phyloP scores from a whole-genome alignment of 805 yeast species.

The Ogataea saltuana region DNA sequence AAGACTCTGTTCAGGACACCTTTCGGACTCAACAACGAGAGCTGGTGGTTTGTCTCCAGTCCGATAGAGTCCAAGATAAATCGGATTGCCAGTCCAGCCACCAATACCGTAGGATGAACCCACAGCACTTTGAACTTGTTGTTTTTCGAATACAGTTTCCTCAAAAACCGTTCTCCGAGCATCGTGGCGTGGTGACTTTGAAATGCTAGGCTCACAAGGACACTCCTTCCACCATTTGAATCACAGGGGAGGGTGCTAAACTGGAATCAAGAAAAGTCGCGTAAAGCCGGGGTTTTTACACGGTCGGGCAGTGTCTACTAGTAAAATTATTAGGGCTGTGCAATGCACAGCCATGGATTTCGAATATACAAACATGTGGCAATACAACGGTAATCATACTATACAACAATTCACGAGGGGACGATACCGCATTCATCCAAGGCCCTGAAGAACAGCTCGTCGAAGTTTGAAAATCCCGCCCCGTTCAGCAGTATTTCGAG shows the following conservation, averaged over 20 bases:
- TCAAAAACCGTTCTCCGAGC: background rate
- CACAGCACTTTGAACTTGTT: constrained; percentile 8
- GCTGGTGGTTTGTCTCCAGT: constrained; percentile 10
- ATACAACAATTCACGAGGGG: background rate
- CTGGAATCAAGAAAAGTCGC: too few species aligned
- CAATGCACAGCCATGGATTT: too few species aligned
- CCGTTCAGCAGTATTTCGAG: constrained; percentile 26
- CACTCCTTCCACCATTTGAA: background rate
- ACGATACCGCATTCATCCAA: constrained; percentile 17
- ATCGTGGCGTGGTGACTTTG: background rate
- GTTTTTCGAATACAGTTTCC: background rate
- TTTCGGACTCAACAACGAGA: constrained; percentile 23
- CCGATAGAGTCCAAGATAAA: background rate
- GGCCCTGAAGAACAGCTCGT: constrained; percentile 15
- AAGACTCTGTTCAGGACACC: constrained; percentile 30
- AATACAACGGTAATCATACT: too few species aligned
- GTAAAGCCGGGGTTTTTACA: too few species aligned
- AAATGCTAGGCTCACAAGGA: background rate
- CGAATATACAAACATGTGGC: too few species aligned
- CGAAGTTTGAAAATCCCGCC: constrained; percentile 16
- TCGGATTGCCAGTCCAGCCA: constrained; percentile 15
- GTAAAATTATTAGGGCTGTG: too few species aligned
- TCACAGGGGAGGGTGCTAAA: too few species aligned
- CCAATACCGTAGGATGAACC: constrained; percentile 19
- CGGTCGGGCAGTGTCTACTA: too few species aligned